Percentiles rank a stretch among this genome's conserved stretches.
Conservation (phyloP, 768 basidiomycete genomes). For the Collybia sordida region DNA sequence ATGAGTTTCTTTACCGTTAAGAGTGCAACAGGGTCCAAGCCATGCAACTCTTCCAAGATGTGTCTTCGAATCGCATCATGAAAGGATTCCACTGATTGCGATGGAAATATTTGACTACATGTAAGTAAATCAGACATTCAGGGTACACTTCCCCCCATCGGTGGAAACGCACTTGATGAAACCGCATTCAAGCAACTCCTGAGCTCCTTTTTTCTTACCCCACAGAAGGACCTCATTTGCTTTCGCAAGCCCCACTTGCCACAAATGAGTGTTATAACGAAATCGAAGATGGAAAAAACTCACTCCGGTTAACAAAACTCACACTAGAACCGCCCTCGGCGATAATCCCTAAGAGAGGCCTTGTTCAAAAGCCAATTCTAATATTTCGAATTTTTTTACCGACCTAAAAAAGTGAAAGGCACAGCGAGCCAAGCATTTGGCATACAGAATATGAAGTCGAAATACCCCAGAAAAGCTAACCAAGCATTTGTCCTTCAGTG, state of each 20-base stretch:
- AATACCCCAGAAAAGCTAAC: conserved; percentile 67
- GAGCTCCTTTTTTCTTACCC: conserved; percentile 30
- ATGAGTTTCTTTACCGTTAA: conserved; percentile 54
- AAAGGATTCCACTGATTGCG: conserved; percentile 54
- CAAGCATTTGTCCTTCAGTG: background rate
- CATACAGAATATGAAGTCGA: conserved; percentile 73
- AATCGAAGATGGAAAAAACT: conserved; percentile 15
- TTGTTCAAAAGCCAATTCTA: background rate
- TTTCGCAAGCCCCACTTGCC: conserved; percentile 61
- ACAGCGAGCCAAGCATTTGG: conserved; percentile 61
- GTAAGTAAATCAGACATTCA: no score
- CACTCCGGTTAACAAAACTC: conserved; percentile 65
- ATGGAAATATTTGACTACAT: background rate
- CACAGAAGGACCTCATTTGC: conserved; percentile 73
- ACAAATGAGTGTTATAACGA: background rate
- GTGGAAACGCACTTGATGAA: conserved; percentile 58
- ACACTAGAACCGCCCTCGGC: conserved; percentile 72
- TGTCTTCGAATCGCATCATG: conserved; percentile 48
- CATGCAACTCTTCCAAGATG: conserved; percentile 29
- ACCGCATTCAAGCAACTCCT: conserved; percentile 47
- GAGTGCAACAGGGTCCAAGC: conserved; percentile 46
- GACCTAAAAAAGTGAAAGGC: conserved; percentile 69
- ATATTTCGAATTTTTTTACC: conserved; percentile 3
- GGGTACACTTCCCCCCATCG: no score
- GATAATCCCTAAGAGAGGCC: conserved; percentile 47